Evolutionary conservation across 2,329 filamentous ascomycete species (phyloP), one percentile per base, ranked within the genome.

Genomic region (Colletotrichum acutatum): DNA sequence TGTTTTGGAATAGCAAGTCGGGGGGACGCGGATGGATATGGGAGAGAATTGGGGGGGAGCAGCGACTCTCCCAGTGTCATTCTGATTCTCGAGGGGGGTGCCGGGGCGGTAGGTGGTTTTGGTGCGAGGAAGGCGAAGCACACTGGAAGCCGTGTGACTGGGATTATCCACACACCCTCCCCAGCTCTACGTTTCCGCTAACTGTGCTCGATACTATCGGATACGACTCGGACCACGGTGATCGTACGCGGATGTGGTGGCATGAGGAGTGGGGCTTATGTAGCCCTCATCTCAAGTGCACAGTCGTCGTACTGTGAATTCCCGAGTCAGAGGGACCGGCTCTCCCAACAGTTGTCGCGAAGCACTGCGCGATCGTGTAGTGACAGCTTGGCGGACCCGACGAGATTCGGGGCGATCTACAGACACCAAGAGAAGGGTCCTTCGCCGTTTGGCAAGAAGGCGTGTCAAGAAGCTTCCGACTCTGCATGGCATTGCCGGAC

Each of bases 1-100:
- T 75, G 75, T 77, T 76, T 77, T 72, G 71, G 74, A 74, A 66
- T 66, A 62, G 59, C 34, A 67, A 32, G 24, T 71, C 64, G 68
- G 72, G 73, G 71, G 74, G 68, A 66, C 14, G 61, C 67, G 64
- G 74, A 74, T 68, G 74, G 72, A 72, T 72, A 73, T 72, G 72
- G 71, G 74, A 74, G 66, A 52, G 71, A 52, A 69, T 37, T 32
- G 56, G 67, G 49, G 56, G 52, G 71, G 53, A 69, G 37, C 32
- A 34, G 53, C 60, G 46, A 70, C 60, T 32, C 64, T 49, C 12
- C 24, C 53, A 57, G 16, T 16, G 53, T 60, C 19, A 60, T 30
- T 16, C 46, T 24, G 42, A 53, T 60, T 30, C 22, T 28, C 16
- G 42, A 53, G n/a, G 22, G 49, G 49, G 61, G 49, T 34, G 57